Evolutionary conservation across 768 basidiomycete genomes (phyloP).

Genomic region (Boletales sp.): DNA sequence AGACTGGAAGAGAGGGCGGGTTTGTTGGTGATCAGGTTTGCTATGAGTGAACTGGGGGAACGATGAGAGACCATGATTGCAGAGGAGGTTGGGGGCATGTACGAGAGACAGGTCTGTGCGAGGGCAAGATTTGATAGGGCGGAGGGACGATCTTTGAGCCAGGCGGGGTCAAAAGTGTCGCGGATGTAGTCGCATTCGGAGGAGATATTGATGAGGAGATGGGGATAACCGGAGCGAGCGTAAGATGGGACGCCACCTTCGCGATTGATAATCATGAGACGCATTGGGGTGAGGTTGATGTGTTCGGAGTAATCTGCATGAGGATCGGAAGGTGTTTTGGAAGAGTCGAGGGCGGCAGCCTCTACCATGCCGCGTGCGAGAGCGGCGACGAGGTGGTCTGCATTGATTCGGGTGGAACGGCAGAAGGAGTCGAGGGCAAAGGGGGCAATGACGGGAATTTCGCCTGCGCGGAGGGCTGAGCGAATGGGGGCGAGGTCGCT

Average conservation of each 20-base stretch:
- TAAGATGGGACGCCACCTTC: slow-evolving; percentile 98
- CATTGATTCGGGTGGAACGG: slow-evolving; percentile 77
- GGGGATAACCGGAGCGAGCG: slow-evolving; percentile 90
- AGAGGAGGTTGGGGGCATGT: slow-evolving; percentile 92
- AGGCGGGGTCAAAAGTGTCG: slow-evolving; percentile 75
- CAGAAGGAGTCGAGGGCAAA: slow-evolving; percentile 91
- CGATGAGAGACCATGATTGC: slow-evolving; percentile 98
- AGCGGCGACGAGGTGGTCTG: slow-evolving; percentile 86
- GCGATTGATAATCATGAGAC: slow-evolving; percentile 95
- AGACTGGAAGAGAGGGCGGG: slow-evolving; percentile 94
- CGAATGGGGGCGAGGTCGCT: slow-evolving; percentile 81
- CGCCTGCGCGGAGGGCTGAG: slow-evolving; percentile 86
- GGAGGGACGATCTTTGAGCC: slow-evolving; percentile 77
- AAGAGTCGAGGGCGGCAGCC: slow-evolving; percentile 47
- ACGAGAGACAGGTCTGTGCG: slow-evolving; percentile 79
- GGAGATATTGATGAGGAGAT: slow-evolving; percentile 90
- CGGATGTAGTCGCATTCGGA: slow-evolving; percentile 86
- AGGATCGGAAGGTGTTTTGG: slow-evolving; percentile 27
- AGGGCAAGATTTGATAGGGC: slow-evolving; percentile 83
- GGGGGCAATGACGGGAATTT: slow-evolving; percentile 94
- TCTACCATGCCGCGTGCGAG: slow-evolving; percentile 81
- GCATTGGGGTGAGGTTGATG: slow-evolving; percentile 86
- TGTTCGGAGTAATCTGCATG: slow-evolving; percentile 45
- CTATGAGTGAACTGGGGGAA: slow-evolving; percentile 92
- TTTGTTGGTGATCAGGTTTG: slow-evolving; percentile 96